Evolutionary conservation across 108 stramenopile genomes (phyloP).

Genomic region (Discostella stelligeroides): DNA sequence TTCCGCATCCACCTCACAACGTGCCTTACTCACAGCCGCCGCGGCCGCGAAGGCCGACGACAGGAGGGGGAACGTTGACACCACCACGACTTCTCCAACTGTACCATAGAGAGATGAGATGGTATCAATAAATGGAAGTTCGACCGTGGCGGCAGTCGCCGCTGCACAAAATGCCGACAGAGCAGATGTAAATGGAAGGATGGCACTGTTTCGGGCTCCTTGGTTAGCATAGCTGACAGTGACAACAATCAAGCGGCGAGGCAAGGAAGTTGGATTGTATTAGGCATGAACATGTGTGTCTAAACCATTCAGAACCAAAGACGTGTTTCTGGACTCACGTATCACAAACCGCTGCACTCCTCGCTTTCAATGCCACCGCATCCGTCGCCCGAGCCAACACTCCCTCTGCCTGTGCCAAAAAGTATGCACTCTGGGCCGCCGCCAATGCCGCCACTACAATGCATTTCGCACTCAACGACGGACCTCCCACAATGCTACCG

Average conservation of each 20-base stretch:
- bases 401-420: slow-evolving; percentile 74
- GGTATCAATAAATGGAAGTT: slow-evolving; percentile 77
- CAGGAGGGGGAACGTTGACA: slow-evolving; percentile 67
- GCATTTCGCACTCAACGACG: slow-evolving; percentile 67
- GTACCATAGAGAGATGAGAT: slow-evolving; percentile 53
- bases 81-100: slow-evolving; percentile 54
- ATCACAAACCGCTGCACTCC: slow-evolving; percentile 87
- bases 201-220: slow-evolving; percentile 79
- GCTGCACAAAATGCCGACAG: slow-evolving; percentile 86
- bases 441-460: slow-evolving; percentile 82
- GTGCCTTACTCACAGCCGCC: slow-evolving; percentile 88
- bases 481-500: slow-evolving; percentile 77
- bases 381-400: slow-evolving; percentile 75
- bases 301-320: no score
- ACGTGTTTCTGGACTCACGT: slow-evolving; percentile 60
- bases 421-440: slow-evolving; percentile 86
- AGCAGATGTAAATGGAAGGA: slow-evolving; percentile 90
- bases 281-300: no score
- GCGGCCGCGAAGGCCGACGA: slow-evolving; percentile 85
- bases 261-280: no score
- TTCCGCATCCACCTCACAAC: slow-evolving; percentile 86
- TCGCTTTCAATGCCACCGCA: slow-evolving; percentile 85
- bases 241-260: background rate
- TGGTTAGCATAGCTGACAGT: slow-evolving; percentile 84
- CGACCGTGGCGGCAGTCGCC: slow-evolving; percentile 88